Evolutionary conservation across 768 basidiomycete species (phyloP), one percentile per base, ranked within the genome.

Genomic region (Thelephora ganbajun): DNA sequence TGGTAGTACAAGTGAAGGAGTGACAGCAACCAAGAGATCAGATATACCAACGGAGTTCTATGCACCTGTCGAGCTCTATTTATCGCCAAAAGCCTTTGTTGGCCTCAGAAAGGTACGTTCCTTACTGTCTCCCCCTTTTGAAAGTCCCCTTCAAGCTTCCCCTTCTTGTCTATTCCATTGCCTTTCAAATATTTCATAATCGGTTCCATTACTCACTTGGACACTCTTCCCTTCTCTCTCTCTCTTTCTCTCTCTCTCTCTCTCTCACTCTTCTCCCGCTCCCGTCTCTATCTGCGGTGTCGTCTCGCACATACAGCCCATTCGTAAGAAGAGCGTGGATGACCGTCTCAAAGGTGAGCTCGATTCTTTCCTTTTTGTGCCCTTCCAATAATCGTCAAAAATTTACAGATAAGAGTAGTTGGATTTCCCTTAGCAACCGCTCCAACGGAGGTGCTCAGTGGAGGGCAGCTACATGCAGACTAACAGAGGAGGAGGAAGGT

Each of bases 401-500:
- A 11, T 35, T 9, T 33, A 20, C 56, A 87, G 83, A 88, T 56
- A 84, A 80, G 63, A 68, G 78, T 16, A 83, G 76, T 56, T 85
- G 83, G 83, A 71, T 83, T 39, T 69, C 71, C 12, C 68, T 83
- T 14, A 62, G 74, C 35, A 76, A 73, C 52, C 68, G 69, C 19
- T 53, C 73, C 23, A 60, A 68, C 22, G 68, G 69, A 33, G 63
- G 69, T 6, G 80, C 78, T 12, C 78, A 80, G 36, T 89, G 86
- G 86, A 69, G 83, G 56, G 62, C 72, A 36, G 85, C 80, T 19
- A 79, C 74, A 11, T 88, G 85, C 63, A 82, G 72, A 56, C 65
- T 89, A 47, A 61, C 69, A 35, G 80, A 83, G 54, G 80, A 84
- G 61, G 77, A 74, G 33, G 75, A 76, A 43, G 69, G 74, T 26